Evolutionary conservation across 176 grass and related monocot species (phyloP).

Genomic region (Alopecurus myosuroides): DNA sequence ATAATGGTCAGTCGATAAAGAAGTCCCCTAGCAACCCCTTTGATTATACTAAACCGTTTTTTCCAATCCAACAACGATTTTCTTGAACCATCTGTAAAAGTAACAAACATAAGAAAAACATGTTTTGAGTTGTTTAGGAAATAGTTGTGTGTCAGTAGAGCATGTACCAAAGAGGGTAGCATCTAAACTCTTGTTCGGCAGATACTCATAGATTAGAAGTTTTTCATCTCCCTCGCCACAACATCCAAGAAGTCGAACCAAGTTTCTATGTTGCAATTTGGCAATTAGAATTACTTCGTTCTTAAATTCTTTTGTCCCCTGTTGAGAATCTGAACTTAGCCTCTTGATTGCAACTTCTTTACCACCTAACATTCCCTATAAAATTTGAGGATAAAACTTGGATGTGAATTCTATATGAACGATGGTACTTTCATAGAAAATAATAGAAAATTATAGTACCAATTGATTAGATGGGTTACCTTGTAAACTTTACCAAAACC

Average conservation of each 20-base stretch:
- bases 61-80: conserved; percentile 27
- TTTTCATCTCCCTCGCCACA: conserved; percentile 37
- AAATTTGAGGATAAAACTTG: background rate
- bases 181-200: conserved; percentile 34
- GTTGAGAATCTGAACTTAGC: conserved; percentile 27
- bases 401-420: no score
- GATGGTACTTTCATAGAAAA: background rate
- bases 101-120: background rate
- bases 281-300: conserved; percentile 39
- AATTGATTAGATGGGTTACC: background rate
- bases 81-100: conserved; percentile 1
- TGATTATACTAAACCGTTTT: conserved; percentile 37
- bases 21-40: conserved; percentile 46
- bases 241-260: conserved; percentile 39
- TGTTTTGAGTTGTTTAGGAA: background rate
- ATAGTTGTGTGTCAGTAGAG: background rate
- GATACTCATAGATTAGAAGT: conserved; percentile 41
- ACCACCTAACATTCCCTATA: conserved; percentile 23
- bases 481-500: conserved; percentile 55
- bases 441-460: background rate
- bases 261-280: conserved; percentile 30
- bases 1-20: no score
- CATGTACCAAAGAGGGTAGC: conserved; percentile 24
- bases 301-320: conserved; percentile 33
- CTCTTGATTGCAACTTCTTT: conserved; percentile 46